Percentiles rank a stretch among this genome's conserved stretches.
phyloP scores from a whole-genome alignment of 441 rosid genomes.

The Euphorbia corollata region DNA sequence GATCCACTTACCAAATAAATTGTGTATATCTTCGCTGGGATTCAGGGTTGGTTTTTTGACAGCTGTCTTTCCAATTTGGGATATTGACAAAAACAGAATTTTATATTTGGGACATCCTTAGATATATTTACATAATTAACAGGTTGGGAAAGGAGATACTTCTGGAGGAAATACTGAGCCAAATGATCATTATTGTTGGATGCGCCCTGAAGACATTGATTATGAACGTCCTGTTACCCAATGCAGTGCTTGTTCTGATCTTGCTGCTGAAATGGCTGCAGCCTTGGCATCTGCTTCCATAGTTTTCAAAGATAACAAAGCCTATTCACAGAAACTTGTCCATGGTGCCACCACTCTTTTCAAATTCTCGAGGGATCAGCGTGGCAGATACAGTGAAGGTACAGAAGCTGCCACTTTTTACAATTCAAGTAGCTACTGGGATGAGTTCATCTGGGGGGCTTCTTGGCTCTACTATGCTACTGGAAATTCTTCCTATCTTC shows the following conservation, averaged over 20 bases:
- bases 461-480: slow-evolving; percentile 94
- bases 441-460: slow-evolving; percentile 81
- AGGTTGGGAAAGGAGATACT: slow-evolving; percentile 77
- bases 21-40: too few species aligned
- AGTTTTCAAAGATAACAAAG: slow-evolving; percentile 75
- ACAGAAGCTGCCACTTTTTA: slow-evolving; percentile 56
- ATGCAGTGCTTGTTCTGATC: slow-evolving; percentile 60
- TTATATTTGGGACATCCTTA: slow-evolving; percentile 9
- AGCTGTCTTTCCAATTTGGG: too few species aligned
- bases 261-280: slow-evolving; percentile 95
- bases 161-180: slow-evolving; percentile 51
- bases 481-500: slow-evolving; percentile 61
- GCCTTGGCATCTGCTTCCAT: slow-evolving; percentile 89
- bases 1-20: too few species aligned
- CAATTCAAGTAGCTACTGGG: slow-evolving; percentile 65
- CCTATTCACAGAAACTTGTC: slow-evolving; percentile 71
- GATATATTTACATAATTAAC: too few species aligned
- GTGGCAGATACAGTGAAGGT: slow-evolving; percentile 64
- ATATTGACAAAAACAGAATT: slow-evolving; percentile 43
- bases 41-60: too few species aligned
- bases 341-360: slow-evolving; percentile 71
- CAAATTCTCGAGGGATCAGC: slow-evolving; percentile 48
- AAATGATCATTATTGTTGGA: slow-evolving; percentile 90
- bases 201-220: slow-evolving; percentile 94
- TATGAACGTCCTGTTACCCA: slow-evolving; percentile 37